Percentiles rank a stretch among this genome's conserved stretches.
Evolutionary conservation across 2,329 filamentous ascomycete species (phyloP).

Genomic region (Ceratocystis cacaofunesta): DNA sequence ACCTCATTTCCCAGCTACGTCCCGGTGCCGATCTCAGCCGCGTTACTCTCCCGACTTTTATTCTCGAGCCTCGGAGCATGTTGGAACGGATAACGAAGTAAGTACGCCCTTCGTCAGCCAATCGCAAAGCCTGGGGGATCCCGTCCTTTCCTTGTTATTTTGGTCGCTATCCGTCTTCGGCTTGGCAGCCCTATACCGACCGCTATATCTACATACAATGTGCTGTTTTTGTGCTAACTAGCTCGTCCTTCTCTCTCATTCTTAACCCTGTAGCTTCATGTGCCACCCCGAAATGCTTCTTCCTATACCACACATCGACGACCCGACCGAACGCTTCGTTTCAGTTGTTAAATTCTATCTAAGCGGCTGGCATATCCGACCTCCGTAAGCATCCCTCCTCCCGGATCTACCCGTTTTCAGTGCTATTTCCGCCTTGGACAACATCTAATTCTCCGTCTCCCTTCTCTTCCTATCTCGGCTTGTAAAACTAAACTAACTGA

Average conservation of each 20-base stretch:
- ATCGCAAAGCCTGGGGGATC: no score
- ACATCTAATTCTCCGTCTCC: neutral
- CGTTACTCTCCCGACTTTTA: slow-evolving; percentile 91
- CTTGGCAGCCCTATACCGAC: neutral
- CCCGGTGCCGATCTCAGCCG: slow-evolving; percentile 90
- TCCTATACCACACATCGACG: slow-evolving; percentile 72
- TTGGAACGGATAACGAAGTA: slow-evolving; percentile 97
- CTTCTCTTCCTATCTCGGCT: no score
- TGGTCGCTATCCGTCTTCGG: neutral
- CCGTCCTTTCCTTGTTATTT: no score
- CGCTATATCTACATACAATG: neutral
- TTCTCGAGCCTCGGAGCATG: slow-evolving; percentile 95
- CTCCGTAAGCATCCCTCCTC: slow-evolving; percentile 49
- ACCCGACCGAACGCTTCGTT: slow-evolving; percentile 78
- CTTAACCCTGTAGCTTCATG: slow-evolving; percentile 62
- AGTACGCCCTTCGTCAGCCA: slow-evolving; percentile 20
- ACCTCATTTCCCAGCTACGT: slow-evolving; percentile 93
- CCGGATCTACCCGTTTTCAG: neutral
- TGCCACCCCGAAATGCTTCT: slow-evolving; percentile 93
- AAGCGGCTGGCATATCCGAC: slow-evolving; percentile 97
- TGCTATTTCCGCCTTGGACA: neutral
- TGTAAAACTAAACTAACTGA: slow-evolving; percentile 5
- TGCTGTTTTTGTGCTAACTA: neutral
- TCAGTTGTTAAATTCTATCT: slow-evolving; percentile 96
- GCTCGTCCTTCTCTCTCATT: neutral